Conservation (phyloP, 805 yeast species). For the Candida sithepensis region DNA sequence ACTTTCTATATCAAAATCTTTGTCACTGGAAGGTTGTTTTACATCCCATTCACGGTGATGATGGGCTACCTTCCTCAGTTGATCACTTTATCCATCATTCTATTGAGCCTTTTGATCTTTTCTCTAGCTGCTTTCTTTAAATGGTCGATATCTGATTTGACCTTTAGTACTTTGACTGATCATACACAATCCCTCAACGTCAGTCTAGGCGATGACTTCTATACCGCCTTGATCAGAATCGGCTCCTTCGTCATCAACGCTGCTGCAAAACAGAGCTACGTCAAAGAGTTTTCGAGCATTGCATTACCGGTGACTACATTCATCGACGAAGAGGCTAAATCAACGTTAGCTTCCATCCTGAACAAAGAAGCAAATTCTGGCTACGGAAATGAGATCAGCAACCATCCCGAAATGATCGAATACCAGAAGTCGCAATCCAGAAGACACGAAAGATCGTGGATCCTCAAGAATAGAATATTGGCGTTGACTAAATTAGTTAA, state of each 20-base stretch:
- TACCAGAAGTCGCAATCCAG: conserved; percentile 8
- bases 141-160: conserved; percentile 29
- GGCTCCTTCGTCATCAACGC: conserved; percentile 66
- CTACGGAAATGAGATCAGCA: conserved; percentile 22
- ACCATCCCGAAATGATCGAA: conserved; percentile 27
- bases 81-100: conserved; percentile 45
- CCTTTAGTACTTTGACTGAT: conserved; percentile 32
- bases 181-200: conserved; percentile 37
- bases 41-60: conserved; percentile 53
- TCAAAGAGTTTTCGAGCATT: conserved; percentile 52
- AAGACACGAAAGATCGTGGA: conserved; percentile 16
- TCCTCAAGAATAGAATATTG: conserved; percentile 11
- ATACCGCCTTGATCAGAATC: conserved; percentile 53
- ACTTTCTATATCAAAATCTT: conserved; percentile 42
- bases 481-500: conserved; percentile 5
- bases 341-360: background rate
- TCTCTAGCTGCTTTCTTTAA: conserved; percentile 57
- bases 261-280: conserved; percentile 62
- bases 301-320: conserved; percentile 51
- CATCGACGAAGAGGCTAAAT: conserved; percentile 35
- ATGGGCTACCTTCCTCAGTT: conserved; percentile 68
- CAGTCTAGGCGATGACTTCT: conserved; percentile 58
- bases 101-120: conserved; percentile 52
- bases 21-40: conserved; percentile 36
- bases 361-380: conserved; percentile 9